Conservation (phyloP, 164 flowering plant genomes). For the Cinnamomum chago region DNA sequence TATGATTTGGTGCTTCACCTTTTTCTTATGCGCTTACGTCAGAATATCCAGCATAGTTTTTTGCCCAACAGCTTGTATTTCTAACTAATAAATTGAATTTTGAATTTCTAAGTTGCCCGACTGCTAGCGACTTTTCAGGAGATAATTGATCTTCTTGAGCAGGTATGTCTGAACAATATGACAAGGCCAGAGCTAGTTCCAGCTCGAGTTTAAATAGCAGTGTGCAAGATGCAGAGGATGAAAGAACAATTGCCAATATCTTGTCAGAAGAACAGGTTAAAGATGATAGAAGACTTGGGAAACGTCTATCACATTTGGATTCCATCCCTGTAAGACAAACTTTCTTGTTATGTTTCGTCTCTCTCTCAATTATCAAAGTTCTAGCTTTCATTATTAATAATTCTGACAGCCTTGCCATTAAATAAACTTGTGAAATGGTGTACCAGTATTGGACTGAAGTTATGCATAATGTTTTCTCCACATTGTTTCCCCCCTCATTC, state of each 20-base stretch:
- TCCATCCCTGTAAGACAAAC: conserved; percentile 31
- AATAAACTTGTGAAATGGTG: no score
- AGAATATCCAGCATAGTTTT: not conserved
- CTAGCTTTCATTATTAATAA: no score
- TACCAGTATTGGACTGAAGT: no score
- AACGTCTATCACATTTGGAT: conserved; percentile 32
- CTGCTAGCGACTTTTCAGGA: conserved; percentile 10
- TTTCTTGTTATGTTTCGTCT: not conserved
- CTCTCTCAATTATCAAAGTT: not conserved
- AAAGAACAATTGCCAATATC: conserved; percentile 24
- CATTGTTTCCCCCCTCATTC: no score
- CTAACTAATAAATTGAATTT: not conserved
- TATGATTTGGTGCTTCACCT: not conserved
- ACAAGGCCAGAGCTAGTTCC: conserved; percentile 33
- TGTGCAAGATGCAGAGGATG: conserved; percentile 29
- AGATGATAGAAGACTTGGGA: conserved; percentile 25
- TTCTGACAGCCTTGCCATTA: no score
- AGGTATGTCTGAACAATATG: conserved; percentile 37
- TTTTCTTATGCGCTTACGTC: not conserved
- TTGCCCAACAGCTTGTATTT: not conserved
- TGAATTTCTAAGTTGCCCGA: not conserved
- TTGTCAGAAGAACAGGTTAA: conserved; percentile 19
- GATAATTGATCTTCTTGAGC: conserved; percentile 11
- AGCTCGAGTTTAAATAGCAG: conserved; percentile 30
- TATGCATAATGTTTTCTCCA: no score